Evolutionary conservation across 148 eudicot genomes (phyloP).

Genomic region (Persicaria maculosa): DNA sequence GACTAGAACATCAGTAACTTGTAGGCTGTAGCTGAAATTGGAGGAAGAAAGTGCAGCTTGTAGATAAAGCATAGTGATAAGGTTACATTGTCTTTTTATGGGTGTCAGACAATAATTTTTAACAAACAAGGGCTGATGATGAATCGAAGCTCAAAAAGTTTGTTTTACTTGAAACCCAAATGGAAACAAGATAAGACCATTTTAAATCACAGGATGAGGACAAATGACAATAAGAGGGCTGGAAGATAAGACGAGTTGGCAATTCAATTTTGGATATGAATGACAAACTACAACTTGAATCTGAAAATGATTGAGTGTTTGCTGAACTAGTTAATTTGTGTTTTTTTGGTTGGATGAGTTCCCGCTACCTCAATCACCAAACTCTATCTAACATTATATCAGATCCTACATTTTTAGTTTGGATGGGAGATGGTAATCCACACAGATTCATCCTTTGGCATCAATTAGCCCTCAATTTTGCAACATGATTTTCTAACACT

Average conservation of each 20-base stretch:
- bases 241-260: neutral
- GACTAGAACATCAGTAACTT: neutral
- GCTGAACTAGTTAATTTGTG: neutral
- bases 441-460: neutral
- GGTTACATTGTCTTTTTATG: constrained; percentile 2
- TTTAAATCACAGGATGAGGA: neutral
- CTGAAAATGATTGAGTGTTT: neutral
- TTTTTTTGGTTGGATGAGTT: neutral
- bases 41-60: neutral
- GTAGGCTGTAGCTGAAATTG: neutral
- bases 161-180: neutral
- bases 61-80: neutral
- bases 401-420: neutral
- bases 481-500: neutral
- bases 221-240: neutral
- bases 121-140: neutral
- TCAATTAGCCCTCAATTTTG: constrained; percentile 6
- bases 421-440: neutral
- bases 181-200: neutral
- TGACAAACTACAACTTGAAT: constrained; percentile 7
- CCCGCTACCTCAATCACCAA: constrained; percentile 2
- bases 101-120: constrained; percentile 2
- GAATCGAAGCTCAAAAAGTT: neutral
- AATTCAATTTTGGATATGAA: neutral
- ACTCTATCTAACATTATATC: neutral